Evolutionary conservation across 371 early-diverging fungal species (phyloP), one percentile per base, ranked within the genome.

Genomic region (Haplosporangium sp.): DNA sequence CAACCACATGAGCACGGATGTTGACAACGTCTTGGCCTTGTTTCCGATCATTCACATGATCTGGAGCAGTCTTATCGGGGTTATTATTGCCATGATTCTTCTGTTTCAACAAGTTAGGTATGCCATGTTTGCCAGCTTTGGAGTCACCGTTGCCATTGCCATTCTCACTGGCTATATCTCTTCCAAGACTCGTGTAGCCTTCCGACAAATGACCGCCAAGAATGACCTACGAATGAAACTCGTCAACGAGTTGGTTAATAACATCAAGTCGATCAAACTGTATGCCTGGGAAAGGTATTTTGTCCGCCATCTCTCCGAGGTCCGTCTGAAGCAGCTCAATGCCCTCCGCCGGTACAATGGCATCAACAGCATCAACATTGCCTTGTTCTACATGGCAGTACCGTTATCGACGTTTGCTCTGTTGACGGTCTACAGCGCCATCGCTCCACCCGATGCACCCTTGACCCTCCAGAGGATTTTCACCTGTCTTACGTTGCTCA

Each of bases 1-100:
- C 39, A 96, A 96, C 67, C 90, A 88, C 50, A 95, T 96, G 96
- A 90, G 92, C 66, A 94, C 94, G 2, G 97, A 97, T 83, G 92
- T 95, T 11, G 90, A 92, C 66, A 83, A 90, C 66, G 71, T 94
- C 53, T 15, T 52, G 20, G 11, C 7, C 7, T 15, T 52, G 11
- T 52, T 52, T 52, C 11, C 11, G 20, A 52, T 52, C 52, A 10
- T 52, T 17, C 52, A 52, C 20, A 52, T 52, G 52, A 7, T 52
- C 15, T 52, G 52, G 52, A 52, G 52, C 52, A 52, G 52, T 17
- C 7, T 52, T 17, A 52, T 52, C 20, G 52, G 52, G 5, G 52
- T 52, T 15, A 17, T 52, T 10, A 52, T 52, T 52, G 52, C 52
- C 52, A 10, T 52, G 52, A 15, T 52, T 52, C 52, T 52, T 52